phyloP scores from a whole-genome alignment of 176 grass and related monocot genomes.

The Typha latifolia region DNA sequence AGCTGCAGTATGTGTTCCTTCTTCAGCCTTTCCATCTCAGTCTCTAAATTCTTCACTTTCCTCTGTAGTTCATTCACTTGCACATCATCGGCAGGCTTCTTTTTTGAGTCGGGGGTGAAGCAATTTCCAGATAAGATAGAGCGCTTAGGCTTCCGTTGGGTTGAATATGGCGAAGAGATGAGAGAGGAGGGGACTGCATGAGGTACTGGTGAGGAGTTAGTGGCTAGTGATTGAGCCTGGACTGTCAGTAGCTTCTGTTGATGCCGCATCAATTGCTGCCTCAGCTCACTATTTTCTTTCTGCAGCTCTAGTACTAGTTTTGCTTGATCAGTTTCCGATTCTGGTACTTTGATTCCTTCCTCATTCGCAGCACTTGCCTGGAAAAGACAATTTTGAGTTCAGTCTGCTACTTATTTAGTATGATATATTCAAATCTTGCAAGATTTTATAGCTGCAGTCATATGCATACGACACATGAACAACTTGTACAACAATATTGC shows the following conservation, averaged over 20 bases:
- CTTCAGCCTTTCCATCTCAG: conserved; percentile 66
- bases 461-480: no score
- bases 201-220: conserved; percentile 32
- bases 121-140: conserved; percentile 54
- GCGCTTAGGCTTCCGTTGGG: conserved; percentile 50
- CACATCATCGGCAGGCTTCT: conserved; percentile 16
- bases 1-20: conserved; percentile 63
- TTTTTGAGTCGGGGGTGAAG: conserved; percentile 67
- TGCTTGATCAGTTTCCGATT: conserved; percentile 61
- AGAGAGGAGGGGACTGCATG: conserved; percentile 28
- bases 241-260: conserved; percentile 67
- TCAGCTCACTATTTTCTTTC: conserved; percentile 76
- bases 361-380: conserved; percentile 43
- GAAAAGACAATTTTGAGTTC: conserved; percentile 21
- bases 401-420: conserved; percentile 7
- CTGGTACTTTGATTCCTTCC: conserved; percentile 38
- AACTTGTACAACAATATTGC: no score
- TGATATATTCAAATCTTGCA: no score
- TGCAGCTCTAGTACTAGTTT: conserved; percentile 78
- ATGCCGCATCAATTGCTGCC: conserved; percentile 64
- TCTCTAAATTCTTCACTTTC: conserved; percentile 53
- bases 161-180: conserved; percentile 39
- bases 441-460: no score
- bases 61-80: conserved; percentile 45
- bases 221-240: conserved; percentile 59